Conservation (phyloP, 2,329 filamentous ascomycete genomes). For the Magnaporthiopsis rhizophila region DNA sequence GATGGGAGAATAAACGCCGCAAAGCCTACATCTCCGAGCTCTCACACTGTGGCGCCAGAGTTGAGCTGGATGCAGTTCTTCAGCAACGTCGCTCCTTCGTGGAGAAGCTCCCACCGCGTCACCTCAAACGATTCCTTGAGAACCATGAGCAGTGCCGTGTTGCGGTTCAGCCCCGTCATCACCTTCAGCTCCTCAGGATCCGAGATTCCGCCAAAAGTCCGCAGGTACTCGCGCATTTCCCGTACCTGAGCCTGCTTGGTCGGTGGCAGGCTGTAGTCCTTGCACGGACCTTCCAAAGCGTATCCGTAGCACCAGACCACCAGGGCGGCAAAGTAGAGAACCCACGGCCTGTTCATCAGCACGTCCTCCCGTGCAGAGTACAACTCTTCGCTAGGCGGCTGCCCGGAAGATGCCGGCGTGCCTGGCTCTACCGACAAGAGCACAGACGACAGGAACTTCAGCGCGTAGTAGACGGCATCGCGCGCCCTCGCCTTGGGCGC, state of each 20-base stretch:
- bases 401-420: background rate
- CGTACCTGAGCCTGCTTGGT: slow-evolving; percentile 58
- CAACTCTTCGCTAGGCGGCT: slow-evolving; percentile 29
- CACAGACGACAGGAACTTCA: slow-evolving; percentile 83
- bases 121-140: slow-evolving; percentile 73
- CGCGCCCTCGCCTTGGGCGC: slow-evolving; percentile 80
- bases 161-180: slow-evolving; percentile 71
- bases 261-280: slow-evolving; percentile 11
- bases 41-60: slow-evolving; percentile 25
- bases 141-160: slow-evolving; percentile 72
- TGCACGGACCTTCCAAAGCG: slow-evolving; percentile 73
- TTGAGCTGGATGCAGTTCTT: slow-evolving; percentile 67
- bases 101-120: slow-evolving; percentile 84
- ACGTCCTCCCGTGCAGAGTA: slow-evolving; percentile 87
- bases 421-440: slow-evolving; percentile 30
- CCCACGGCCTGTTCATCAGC: slow-evolving; percentile 87
- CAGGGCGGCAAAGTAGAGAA: slow-evolving; percentile 84
- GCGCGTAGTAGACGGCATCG: slow-evolving; percentile 85
- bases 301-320: slow-evolving; percentile 96
- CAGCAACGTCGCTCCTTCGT: slow-evolving; percentile 75
- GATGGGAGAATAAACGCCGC: background rate
- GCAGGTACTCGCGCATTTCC: slow-evolving; percentile 75
- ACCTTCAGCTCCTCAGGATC: slow-evolving; percentile 70
- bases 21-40: background rate
- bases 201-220: slow-evolving; percentile 60